A percentile compares a stretch with the other conserved stretches of the same genome.
Conservation (phyloP, 2,329 filamentous ascomycete genomes). For the Cladosporium halotolerans region DNA sequence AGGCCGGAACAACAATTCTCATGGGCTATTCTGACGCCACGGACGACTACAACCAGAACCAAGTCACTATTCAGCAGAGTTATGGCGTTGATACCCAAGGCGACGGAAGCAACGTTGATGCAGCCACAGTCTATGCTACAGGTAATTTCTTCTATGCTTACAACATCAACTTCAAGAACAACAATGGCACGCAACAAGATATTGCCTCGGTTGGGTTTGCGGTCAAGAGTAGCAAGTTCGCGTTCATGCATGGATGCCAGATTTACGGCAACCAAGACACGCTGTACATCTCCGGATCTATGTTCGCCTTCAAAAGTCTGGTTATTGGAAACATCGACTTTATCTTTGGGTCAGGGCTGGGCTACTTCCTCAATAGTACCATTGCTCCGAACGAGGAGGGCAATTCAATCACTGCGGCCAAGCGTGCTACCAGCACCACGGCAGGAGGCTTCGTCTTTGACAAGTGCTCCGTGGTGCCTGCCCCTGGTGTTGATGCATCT, state of each 20-base stretch:
- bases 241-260: slow-evolving; percentile 33
- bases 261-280: slow-evolving; percentile 36
- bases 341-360: slow-evolving; percentile 39
- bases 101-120: slow-evolving; percentile 32
- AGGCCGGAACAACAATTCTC: slow-evolving; percentile 36
- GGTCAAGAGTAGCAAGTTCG: slow-evolving; percentile 38
- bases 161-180: slow-evolving; percentile 38
- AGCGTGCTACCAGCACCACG: slow-evolving; percentile 35
- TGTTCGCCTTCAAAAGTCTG: slow-evolving; percentile 38
- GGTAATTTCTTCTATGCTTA: slow-evolving; percentile 37
- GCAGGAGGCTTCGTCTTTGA: slow-evolving; percentile 35
- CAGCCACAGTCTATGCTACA: slow-evolving; percentile 36
- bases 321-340: slow-evolving; percentile 40
- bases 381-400: slow-evolving; percentile 34
- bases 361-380: slow-evolving; percentile 38
- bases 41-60: slow-evolving; percentile 33
- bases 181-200: slow-evolving; percentile 32
- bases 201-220: slow-evolving; percentile 37
- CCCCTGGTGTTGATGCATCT: slow-evolving; percentile 21
- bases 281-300: slow-evolving; percentile 31
- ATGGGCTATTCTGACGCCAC: slow-evolving; percentile 33
- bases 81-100: slow-evolving; percentile 35
- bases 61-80: slow-evolving; percentile 32
- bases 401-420: slow-evolving; percentile 34
- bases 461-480: slow-evolving; percentile 30